phyloP scores from a whole-genome alignment of 345 rosid species.

The Citrus mangshanensis region DNA sequence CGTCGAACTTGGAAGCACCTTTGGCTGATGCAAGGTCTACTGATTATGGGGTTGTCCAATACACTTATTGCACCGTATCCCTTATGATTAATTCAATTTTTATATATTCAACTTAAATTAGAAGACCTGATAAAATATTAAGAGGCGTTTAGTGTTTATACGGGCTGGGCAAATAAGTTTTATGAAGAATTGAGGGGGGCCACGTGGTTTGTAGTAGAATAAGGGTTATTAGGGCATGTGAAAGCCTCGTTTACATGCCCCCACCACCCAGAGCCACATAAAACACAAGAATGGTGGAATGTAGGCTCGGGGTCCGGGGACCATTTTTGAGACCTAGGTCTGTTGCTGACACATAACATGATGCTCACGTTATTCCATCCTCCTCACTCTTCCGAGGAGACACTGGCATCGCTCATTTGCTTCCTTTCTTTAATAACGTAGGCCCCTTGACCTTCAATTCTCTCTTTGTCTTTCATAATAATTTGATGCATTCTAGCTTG shows the following conservation, averaged over 20 bases:
- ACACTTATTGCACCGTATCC: not conserved
- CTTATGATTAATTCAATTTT: not conserved
- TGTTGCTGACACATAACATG: slow-evolving; percentile 47
- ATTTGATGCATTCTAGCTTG: not conserved
- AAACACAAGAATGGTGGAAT: slow-evolving; percentile 2
- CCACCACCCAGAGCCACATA: slow-evolving; percentile 22
- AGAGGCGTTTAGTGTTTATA: not conserved
- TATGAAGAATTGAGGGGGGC: slow-evolving; percentile 26
- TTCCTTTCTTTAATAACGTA: slow-evolving; percentile 25
- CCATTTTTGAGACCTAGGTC: slow-evolving; percentile 19
- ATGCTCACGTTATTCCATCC: slow-evolving; percentile 53
- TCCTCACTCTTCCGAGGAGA: slow-evolving; percentile 45
- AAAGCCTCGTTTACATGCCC: slow-evolving; percentile 38
- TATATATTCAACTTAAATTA: no score
- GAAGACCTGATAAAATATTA: no score
- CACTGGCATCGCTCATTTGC: slow-evolving; percentile 33
- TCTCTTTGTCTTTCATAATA: slow-evolving; percentile 17
- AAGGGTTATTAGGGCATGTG: slow-evolving; percentile 51
- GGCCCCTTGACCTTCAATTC: slow-evolving; percentile 31
- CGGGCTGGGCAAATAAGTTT: not conserved
- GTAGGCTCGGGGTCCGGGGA: slow-evolving; percentile 15
- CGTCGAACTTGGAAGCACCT: not conserved
- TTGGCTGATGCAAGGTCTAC: not conserved
- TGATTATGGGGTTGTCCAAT: not conserved
- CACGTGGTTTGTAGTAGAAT: slow-evolving; percentile 55